Conservation (phyloP, 768 basidiomycete species). For the Mrakia blollopis region DNA sequence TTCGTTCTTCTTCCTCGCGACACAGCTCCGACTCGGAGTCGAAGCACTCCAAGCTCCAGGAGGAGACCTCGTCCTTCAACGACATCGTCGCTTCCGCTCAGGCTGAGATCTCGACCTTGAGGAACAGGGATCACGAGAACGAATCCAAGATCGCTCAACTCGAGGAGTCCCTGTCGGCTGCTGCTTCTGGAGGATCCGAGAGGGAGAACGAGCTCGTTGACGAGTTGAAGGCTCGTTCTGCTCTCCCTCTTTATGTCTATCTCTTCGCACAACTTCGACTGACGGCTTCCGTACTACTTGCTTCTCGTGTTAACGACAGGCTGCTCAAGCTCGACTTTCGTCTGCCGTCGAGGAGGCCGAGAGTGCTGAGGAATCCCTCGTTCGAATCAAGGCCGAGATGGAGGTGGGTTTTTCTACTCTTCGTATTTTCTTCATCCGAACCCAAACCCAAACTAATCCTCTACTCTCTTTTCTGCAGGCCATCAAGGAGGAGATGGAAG, state of each 20-base stretch:
- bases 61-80: not conserved
- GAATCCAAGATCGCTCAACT: constrained; percentile 2
- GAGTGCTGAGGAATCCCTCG: not conserved
- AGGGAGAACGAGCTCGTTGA: constrained; percentile 3
- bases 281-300: not conserved
- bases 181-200: not conserved
- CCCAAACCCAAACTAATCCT: no score
- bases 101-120: constrained; percentile 1
- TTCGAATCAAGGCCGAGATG: constrained; percentile 17
- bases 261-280: no score
- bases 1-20: no score
- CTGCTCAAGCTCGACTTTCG: not conserved
- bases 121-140: not conserved
- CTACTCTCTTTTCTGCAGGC: not conserved
- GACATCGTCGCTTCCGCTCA: not conserved
- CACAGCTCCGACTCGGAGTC: not conserved
- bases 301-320: not conserved
- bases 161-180: not conserved
- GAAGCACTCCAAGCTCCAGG: constrained; percentile 4
- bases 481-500: constrained; percentile 5
- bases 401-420: not conserved
- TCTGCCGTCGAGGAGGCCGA: constrained; percentile 19
- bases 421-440: not conserved
- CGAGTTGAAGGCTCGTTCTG: constrained; percentile 7
- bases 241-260: no score